Percentiles rank a stretch among this genome's conserved stretches.
phyloP scores from a whole-genome alignment of 2,329 filamentous ascomycete genomes.

The Trichoderma simmonsii region DNA sequence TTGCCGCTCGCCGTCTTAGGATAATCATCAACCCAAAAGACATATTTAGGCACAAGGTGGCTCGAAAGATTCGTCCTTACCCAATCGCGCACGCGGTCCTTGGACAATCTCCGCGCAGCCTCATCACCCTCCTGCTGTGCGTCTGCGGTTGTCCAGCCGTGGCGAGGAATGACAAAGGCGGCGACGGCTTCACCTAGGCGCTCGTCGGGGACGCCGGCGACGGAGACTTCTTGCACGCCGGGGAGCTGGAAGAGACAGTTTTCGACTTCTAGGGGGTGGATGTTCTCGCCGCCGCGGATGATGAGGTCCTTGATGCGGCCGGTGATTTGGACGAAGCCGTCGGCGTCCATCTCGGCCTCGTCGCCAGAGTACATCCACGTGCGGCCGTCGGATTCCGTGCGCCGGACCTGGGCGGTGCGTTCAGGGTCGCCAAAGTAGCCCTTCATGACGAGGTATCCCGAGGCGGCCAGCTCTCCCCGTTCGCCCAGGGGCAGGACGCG shows the following conservation, averaged over 20 bases:
- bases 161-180: conserved; percentile 68
- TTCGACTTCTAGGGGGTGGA: conserved; percentile 89
- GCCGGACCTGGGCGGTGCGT: conserved; percentile 65
- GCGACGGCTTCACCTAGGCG: conserved; percentile 83
- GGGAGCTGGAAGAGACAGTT: conserved; percentile 76
- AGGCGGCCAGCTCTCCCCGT: conserved; percentile 76
- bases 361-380: conserved; percentile 93
- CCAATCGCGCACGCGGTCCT: conserved; percentile 65
- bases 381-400: conserved; percentile 39
- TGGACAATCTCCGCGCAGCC: conserved; percentile 40
- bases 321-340: conserved; percentile 85
- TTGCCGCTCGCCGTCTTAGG: conserved; percentile 96
- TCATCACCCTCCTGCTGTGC: conserved; percentile 27
- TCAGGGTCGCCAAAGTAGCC: conserved; percentile 78
- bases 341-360: conserved; percentile 77
- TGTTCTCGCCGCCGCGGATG: conserved; percentile 93
- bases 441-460: conserved; percentile 86
- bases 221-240: conserved; percentile 69
- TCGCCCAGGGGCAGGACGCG: conserved; percentile 60
- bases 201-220: conserved; percentile 80
- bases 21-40: conserved; percentile 84
- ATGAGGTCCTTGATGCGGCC: conserved; percentile 94
- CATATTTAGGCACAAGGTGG: conserved; percentile 80
- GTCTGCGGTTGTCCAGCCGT: conserved; percentile 29
- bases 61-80: conserved; percentile 65